Evolutionary conservation across 352 stramenopile genomes (phyloP).

Genomic region (Phytophthora capsici): DNA sequence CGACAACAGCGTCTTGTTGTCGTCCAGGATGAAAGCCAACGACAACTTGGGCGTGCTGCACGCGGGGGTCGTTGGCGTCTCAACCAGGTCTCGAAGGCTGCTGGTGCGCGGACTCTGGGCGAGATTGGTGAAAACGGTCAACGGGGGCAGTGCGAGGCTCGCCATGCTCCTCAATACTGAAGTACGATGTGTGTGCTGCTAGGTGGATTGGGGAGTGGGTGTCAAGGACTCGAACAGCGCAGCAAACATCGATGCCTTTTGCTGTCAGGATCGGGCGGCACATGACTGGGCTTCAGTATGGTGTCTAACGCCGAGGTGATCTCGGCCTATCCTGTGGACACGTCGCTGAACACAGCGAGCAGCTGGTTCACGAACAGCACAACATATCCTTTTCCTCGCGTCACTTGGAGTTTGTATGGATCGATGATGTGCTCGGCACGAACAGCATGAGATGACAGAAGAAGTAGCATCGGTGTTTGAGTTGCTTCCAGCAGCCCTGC

Average conservation of each 20-base stretch:
- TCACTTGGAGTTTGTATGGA: slow-evolving; percentile 13
- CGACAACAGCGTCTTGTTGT: slow-evolving; percentile 19
- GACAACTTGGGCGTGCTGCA: slow-evolving; percentile 25
- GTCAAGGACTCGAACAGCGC: neutral
- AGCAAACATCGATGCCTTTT: slow-evolving; percentile 13
- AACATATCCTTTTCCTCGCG: slow-evolving; percentile 8
- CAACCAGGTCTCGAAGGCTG: neutral
- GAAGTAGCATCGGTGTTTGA: neutral
- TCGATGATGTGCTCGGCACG: slow-evolving; percentile 22
- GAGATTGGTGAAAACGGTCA: slow-evolving; percentile 15
- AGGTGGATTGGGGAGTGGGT: slow-evolving; percentile 7
- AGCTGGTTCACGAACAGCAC: slow-evolving; percentile 20
- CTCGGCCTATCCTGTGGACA: slow-evolving; percentile 18
- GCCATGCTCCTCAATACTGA: slow-evolving; percentile 2
- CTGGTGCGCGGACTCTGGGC: neutral
- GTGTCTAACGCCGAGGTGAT: slow-evolving; percentile 13
- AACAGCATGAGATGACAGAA: slow-evolving; percentile 32
- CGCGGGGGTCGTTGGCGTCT: slow-evolving; percentile 1
- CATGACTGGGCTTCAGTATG: slow-evolving; percentile 7
- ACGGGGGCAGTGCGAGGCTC: slow-evolving; percentile 20
- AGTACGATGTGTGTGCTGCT: neutral
- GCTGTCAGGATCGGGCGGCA: slow-evolving; percentile 13
- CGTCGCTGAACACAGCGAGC: slow-evolving; percentile 4
- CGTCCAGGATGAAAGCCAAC: slow-evolving; percentile 32
- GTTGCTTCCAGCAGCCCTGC: neutral